Percentiles rank a stretch among this genome's conserved stretches.
These are phyloP conservation scores for Taphrina flavorubra DNA, from an alignment of 1,139 yeast species.

Conservation along the genomic window DNA sequence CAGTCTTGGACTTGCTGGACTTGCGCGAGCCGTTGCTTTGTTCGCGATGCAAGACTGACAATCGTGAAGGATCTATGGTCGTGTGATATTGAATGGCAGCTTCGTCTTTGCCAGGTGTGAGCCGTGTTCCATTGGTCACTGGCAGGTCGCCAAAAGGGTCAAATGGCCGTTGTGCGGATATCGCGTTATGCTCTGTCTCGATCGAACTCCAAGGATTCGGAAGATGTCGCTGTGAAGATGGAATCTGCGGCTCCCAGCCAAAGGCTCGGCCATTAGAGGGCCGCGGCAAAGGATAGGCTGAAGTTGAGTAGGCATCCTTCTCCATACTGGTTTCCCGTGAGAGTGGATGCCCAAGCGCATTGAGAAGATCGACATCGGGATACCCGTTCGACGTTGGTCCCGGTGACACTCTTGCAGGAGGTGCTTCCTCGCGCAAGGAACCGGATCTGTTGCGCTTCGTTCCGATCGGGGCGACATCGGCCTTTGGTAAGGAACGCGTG, in stretches of 20 bases:
- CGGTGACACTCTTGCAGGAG: conserved; percentile 3
- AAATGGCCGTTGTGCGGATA: neutral
- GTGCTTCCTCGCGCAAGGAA: conserved; percentile 20
- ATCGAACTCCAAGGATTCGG: conserved; percentile 26
- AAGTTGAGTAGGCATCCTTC: conserved; percentile 23
- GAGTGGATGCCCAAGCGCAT: conserved; percentile 13
- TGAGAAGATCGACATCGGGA: conserved; percentile 20
- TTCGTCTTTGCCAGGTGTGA: neutral
- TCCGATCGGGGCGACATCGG: conserved; percentile 40
- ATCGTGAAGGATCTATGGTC: conserved; percentile 24
- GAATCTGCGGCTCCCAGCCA: conserved; percentile 28
- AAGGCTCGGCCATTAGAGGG: conserved; percentile 31
- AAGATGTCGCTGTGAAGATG: conserved; percentile 22
- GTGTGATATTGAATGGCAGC: conserved; percentile 14
- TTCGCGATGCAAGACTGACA: conserved; percentile 10
- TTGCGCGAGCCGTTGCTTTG: conserved; percentile 18
- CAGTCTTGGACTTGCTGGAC: conserved; percentile 21
- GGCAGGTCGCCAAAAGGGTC: conserved; percentile 28
- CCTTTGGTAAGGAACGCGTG: conserved; percentile 33
- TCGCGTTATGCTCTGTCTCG: neutral
- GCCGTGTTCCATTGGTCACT: neutral
- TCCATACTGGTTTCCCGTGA: conserved; percentile 11
- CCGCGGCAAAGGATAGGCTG: conserved; percentile 24
- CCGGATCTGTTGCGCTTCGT: conserved; percentile 36
- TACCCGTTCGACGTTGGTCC: conserved; percentile 8